phyloP scores from a whole-genome alignment of 768 basidiomycete species.

The Asterophora lycoperdoides region DNA sequence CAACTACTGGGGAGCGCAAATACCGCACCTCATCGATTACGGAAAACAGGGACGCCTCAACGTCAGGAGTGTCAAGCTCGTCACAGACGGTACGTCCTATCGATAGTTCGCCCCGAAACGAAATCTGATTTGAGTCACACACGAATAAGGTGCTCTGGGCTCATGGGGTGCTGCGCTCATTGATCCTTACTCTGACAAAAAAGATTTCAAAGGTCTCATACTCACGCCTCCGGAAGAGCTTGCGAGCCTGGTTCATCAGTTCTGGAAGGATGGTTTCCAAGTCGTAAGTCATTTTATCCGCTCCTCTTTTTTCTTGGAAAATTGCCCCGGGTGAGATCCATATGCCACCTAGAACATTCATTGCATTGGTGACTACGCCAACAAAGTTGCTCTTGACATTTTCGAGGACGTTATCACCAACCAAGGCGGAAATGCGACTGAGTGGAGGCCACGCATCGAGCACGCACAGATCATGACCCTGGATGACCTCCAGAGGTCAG shows the following conservation, averaged over 20 bases:
- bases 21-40: slow-evolving; percentile 57
- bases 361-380: slow-evolving; percentile 86
- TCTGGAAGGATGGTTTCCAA: slow-evolving; percentile 77
- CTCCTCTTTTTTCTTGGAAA: background rate
- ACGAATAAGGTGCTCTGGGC: slow-evolving; percentile 69
- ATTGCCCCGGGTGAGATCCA: background rate
- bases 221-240: slow-evolving; percentile 52
- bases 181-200: slow-evolving; percentile 79
- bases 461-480: slow-evolving; percentile 86
- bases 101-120: background rate
- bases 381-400: slow-evolving; percentile 76
- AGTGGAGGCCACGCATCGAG: slow-evolving; percentile 78
- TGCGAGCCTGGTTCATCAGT: slow-evolving; percentile 49
- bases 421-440: slow-evolving; percentile 33
- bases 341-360: slow-evolving; percentile 65
- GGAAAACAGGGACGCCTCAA: slow-evolving; percentile 52
- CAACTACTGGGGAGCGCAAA: slow-evolving; percentile 61
- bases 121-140: background rate
- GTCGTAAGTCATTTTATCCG: slow-evolving; percentile 50
- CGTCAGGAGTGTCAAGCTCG: slow-evolving; percentile 67
- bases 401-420: slow-evolving; percentile 60
- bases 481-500: slow-evolving; percentile 66
- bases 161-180: slow-evolving; percentile 90
- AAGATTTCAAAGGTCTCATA: slow-evolving; percentile 68
- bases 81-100: slow-evolving; percentile 58